Evolutionary conservation across 1,139 yeast genomes (phyloP).

Genomic region (Saccharomyces hybrid): DNA sequence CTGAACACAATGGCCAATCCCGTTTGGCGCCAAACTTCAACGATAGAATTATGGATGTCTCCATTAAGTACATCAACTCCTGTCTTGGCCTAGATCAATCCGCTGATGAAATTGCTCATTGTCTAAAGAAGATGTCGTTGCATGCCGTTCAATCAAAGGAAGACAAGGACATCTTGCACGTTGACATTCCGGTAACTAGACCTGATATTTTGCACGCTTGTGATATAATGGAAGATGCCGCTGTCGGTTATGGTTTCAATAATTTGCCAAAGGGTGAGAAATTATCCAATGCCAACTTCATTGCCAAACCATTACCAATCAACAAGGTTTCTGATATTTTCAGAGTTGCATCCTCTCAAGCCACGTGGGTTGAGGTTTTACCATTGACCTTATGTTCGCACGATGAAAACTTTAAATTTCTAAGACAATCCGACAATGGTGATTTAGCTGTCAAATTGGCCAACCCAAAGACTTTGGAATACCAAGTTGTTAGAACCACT

Average conservation of each 20-base stretch:
- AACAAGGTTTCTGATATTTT: conserved; percentile 87
- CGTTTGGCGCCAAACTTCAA: conserved; percentile 68
- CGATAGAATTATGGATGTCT: conserved; percentile 66
- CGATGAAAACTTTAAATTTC: conserved; percentile 88
- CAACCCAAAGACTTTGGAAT: conserved; percentile 94
- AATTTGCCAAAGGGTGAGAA: conserved; percentile 80
- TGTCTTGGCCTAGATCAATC: conserved; percentile 75
- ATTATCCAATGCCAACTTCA: conserved; percentile 64
- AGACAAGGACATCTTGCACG: conserved; percentile 52
- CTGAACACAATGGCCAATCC: conserved; percentile 73
- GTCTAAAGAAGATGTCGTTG: conserved; percentile 77
- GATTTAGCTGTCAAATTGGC: conserved; percentile 79
- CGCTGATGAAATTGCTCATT: conserved; percentile 57
- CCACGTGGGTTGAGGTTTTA: conserved; percentile 94
- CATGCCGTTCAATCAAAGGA: conserved; percentile 47
- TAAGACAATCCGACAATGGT: conserved; percentile 69
- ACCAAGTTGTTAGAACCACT: conserved; percentile 95
- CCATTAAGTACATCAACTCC: conserved; percentile 80
- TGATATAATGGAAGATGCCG: conserved; percentile 98
- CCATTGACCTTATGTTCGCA: conserved; percentile 94
- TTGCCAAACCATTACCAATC: conserved; percentile 80
- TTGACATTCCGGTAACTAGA: conserved; percentile 83
- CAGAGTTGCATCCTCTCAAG: conserved; percentile 85
- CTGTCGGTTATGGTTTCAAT: conserved; percentile 92
- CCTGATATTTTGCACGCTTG: conserved; percentile 95